Percentiles rank a stretch among this genome's conserved stretches.
These are phyloP conservation scores for Heterococcus sp. DNA, from an alignment of 108 stramenopile genomes.

Conservation along the genomic window DNA sequence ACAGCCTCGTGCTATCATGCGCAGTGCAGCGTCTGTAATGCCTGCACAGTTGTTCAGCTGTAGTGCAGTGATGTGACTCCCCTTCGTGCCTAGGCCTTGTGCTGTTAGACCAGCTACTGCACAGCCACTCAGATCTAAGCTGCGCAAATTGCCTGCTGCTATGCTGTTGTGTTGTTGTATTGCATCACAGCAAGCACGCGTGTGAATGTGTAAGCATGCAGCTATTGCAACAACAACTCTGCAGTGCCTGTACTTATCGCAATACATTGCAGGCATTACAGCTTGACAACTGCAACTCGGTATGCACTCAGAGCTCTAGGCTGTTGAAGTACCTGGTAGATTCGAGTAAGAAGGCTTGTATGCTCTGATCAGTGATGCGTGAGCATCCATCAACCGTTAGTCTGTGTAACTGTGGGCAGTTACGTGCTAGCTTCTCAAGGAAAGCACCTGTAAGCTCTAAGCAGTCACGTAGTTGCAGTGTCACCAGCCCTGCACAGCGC, in stretches of 20 bases:
- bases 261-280: no score
- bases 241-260: no score
- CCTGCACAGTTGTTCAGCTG: slow-evolving; percentile 9
- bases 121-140: background rate
- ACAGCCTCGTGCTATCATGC: slow-evolving; percentile 7
- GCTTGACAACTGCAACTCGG: no score
- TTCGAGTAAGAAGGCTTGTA: background rate
- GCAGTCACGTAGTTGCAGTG: background rate
- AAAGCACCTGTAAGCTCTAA: background rate
- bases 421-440: background rate
- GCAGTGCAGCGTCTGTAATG: slow-evolving; percentile 2
- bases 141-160: no score
- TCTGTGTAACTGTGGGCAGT: background rate
- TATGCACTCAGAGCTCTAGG: no score
- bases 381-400: background rate
- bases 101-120: slow-evolving; percentile 2
- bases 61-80: background rate
- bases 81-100: background rate
- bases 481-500: background rate
- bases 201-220: no score
- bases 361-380: background rate
- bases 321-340: no score
- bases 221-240: no score
- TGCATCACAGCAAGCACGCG: no score
- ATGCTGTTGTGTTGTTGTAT: no score